Evolutionary conservation across 306 rosid genomes (phyloP).

Genomic region (Mimosa pudica): DNA sequence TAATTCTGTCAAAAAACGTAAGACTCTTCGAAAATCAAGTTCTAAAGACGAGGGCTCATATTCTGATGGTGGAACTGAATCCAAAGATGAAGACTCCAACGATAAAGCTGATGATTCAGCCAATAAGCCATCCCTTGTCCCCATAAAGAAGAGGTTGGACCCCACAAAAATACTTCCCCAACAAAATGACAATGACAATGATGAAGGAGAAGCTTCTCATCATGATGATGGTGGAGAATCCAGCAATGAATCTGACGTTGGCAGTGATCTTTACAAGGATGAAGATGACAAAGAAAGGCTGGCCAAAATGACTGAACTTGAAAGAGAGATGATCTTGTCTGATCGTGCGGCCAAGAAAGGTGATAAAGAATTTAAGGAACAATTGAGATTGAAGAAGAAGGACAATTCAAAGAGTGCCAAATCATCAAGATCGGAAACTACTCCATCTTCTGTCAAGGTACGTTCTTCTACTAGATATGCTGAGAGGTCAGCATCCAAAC

Average conservation of each 20-base stretch:
- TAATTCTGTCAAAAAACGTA: conserved; percentile 38
- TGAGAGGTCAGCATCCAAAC: conserved; percentile 53
- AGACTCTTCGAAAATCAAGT: conserved; percentile 36
- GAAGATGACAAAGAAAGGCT: conserved; percentile 61
- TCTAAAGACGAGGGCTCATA: conserved; percentile 33
- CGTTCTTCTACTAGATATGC: conserved; percentile 63
- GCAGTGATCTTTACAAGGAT: conserved; percentile 62
- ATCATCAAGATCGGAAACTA: conserved; percentile 28
- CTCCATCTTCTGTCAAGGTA: conserved; percentile 41
- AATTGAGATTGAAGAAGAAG: conserved; percentile 49
- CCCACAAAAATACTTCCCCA: conserved; percentile 26
- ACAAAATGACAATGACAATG: background rate
- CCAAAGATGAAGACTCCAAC: conserved; percentile 49
- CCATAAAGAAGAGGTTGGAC: conserved; percentile 61
- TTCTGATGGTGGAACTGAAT: conserved; percentile 47
- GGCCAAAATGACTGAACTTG: conserved; percentile 61
- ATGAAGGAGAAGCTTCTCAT: conserved; percentile 26
- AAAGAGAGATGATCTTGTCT: conserved; percentile 68
- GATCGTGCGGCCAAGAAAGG: conserved; percentile 59
- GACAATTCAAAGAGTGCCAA: conserved; percentile 35
- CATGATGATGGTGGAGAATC: conserved; percentile 36
- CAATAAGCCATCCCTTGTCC: conserved; percentile 50
- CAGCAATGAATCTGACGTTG: conserved; percentile 62
- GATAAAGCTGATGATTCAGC: conserved; percentile 26
- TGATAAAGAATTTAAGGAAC: conserved; percentile 50